Evolutionary conservation across 768 basidiomycete species (phyloP).

Genomic region (Artomyces pyxidatus): DNA sequence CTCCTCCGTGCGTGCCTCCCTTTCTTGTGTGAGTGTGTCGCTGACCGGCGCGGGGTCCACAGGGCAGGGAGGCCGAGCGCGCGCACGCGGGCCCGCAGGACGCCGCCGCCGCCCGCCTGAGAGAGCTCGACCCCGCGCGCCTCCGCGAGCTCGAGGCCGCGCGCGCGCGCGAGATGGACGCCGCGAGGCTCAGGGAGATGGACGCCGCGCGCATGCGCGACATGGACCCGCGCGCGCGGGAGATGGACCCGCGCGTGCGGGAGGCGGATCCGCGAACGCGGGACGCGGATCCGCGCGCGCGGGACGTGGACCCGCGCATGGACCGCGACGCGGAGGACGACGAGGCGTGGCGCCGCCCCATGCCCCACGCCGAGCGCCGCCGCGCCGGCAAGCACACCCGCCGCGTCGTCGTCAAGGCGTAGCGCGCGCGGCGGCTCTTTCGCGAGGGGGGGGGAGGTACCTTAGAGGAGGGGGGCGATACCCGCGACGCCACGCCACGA

Average conservation of each 20-base stretch:
- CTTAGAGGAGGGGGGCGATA: background rate
- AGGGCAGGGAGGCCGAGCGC: constrained; percentile 19
- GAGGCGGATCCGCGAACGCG: constrained; percentile 14
- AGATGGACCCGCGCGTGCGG: too few species aligned
- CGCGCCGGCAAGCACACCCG: constrained; percentile 76
- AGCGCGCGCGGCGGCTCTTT: background rate
- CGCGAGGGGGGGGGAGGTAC: too few species aligned
- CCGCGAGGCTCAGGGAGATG: too few species aligned
- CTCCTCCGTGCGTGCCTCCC: constrained; percentile 10
- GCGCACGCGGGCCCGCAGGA: constrained; percentile 29
- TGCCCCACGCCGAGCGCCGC: constrained; percentile 65
- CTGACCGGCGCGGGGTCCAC: constrained; percentile 18
- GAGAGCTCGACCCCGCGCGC: constrained; percentile 11
- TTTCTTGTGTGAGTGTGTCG: too few species aligned
- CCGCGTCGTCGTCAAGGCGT: constrained; percentile 43
- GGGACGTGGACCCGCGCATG: constrained; percentile 12
- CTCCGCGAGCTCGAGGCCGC: too few species aligned
- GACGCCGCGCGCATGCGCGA: too few species aligned
- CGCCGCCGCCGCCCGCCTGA: constrained; percentile 9
- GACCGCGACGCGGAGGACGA: constrained; percentile 57
- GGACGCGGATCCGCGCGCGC: constrained; percentile 9
- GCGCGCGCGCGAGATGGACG: too few species aligned
- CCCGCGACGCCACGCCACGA: background rate
- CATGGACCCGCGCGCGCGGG: too few species aligned
- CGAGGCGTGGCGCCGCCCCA: constrained; percentile 65